Conservation (phyloP, 352 stramenopile species). For the Globisporangium sylvaticum region DNA sequence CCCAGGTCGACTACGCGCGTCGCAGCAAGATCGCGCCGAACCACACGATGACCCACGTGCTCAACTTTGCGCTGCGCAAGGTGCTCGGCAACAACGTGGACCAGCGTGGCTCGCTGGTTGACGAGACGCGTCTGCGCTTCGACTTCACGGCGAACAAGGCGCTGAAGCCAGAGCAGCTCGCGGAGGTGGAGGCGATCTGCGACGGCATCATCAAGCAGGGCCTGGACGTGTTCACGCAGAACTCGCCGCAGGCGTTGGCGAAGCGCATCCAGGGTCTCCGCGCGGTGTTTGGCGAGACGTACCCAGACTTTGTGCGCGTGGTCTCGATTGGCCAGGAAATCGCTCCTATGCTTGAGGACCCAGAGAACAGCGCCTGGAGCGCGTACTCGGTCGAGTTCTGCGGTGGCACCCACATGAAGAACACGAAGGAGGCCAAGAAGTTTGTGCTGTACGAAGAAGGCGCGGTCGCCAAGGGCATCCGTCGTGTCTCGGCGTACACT, state of each 20-base stretch:
- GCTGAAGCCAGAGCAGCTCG: constrained; percentile 91
- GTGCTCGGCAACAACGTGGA: constrained; percentile 93
- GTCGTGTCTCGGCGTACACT: constrained; percentile 94
- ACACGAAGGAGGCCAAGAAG: constrained; percentile 93
- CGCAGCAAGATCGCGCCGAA: constrained; percentile 95
- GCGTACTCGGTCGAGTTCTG: constrained; percentile 98
- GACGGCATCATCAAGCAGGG: constrained; percentile 86
- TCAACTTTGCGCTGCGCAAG: constrained; percentile 97
- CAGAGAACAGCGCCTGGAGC: constrained; percentile 85
- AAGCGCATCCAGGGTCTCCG: constrained; percentile 95
- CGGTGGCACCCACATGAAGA: constrained; percentile 96
- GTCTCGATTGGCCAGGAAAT: constrained; percentile 92
- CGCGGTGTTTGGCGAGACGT: constrained; percentile 98
- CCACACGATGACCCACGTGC: constrained; percentile 99
- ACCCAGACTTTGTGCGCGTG: constrained; percentile 98
- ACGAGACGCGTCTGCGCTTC: constrained; percentile 97
- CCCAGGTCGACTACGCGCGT: constrained; percentile 93
- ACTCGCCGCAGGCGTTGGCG: constrained; percentile 92
- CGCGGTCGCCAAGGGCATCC: constrained; percentile 96
- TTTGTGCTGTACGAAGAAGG: constrained; percentile 98
- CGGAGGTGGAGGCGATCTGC: constrained; percentile 82
- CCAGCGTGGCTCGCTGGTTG: constrained; percentile 96
- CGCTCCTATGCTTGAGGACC: constrained; percentile 75
- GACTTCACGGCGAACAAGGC: constrained; percentile 98
- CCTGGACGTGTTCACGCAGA: constrained; percentile 89